A percentile compares a stretch with the other conserved stretches of the same genome.
Conservation (phyloP, 2,329 filamentous ascomycete species). For the Dothideomycetidae sp. region DNA sequence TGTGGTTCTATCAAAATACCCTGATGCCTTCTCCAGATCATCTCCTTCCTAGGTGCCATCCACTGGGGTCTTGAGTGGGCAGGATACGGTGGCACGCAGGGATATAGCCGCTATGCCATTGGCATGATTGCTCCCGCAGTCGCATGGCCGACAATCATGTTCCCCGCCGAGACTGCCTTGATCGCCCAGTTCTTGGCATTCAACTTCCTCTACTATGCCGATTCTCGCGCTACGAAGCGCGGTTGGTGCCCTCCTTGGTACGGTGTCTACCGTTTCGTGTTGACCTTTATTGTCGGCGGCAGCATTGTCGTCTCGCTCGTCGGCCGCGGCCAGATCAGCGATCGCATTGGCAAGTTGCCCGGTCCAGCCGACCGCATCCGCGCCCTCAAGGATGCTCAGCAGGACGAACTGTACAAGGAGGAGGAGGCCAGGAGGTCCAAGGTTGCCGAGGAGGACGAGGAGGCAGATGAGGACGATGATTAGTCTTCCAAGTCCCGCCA, state of each 20-base stretch:
- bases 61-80: constrained; percentile 90
- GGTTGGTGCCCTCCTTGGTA: constrained; percentile 85
- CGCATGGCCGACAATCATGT: constrained; percentile 78
- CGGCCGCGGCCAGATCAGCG: constrained; percentile 62
- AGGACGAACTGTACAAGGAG: constrained; percentile 18
- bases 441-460: constrained; percentile 13
- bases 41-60: constrained; percentile 85
- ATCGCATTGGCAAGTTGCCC: constrained; percentile 35
- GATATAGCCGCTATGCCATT: constrained; percentile 68
- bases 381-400: constrained; percentile 31
- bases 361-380: constrained; percentile 34
- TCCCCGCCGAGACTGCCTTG: constrained; percentile 72
- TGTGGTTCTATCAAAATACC: neutral
- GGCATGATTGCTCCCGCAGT: constrained; percentile 66
- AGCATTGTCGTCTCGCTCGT: constrained; percentile 70
- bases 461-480: constrained; percentile 14
- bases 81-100: constrained; percentile 49
- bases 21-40: constrained; percentile 42
- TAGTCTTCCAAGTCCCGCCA: constrained; percentile 10
- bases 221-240: constrained; percentile 53
- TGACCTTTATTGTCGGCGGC: constrained; percentile 77
- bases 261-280: constrained; percentile 73
- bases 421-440: constrained; percentile 19
- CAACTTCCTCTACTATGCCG: constrained; percentile 71
- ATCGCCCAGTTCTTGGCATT: constrained; percentile 79